A percentile compares a stretch with the other conserved stretches of the same genome.
phyloP scores from a whole-genome alignment of 805 yeast genomes.

The Sugiyamaella floridensis region DNA sequence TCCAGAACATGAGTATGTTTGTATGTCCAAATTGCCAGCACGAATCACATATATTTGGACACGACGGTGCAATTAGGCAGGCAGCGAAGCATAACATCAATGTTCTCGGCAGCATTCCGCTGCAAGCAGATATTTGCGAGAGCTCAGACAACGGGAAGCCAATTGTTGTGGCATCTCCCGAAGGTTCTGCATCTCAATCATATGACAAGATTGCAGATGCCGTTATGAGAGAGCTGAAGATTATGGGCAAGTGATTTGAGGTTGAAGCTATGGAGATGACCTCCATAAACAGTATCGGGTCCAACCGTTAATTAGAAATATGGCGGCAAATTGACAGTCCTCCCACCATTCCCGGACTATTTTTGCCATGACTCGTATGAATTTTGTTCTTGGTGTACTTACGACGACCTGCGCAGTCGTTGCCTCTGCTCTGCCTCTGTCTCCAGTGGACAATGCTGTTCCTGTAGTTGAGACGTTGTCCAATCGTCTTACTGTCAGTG shows the following conservation, averaged over 20 bases:
- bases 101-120: constrained; percentile 61
- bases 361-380: too few relatives aligned
- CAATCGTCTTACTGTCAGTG: too few relatives aligned
- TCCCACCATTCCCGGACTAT: too few relatives aligned
- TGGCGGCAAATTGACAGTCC: too few relatives aligned
- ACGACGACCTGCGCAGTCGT: too few relatives aligned
- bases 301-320: not conserved
- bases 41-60: constrained; percentile 68
- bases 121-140: constrained; percentile 51
- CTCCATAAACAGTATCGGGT: not conserved
- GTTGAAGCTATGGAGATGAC: not conserved
- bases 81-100: constrained; percentile 42
- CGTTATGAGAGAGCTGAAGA: constrained; percentile 24
- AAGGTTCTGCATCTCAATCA: constrained; percentile 33
- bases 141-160: constrained; percentile 65
- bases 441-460: too few relatives aligned
- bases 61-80: constrained; percentile 48
- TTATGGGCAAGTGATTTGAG: not conserved
- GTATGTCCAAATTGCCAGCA: constrained; percentile 71
- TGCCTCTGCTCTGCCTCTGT: too few relatives aligned
- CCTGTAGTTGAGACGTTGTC: too few relatives aligned
- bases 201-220: constrained; percentile 45
- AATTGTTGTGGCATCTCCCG: constrained; percentile 40
- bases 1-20: constrained; percentile 76
- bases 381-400: too few relatives aligned